Base-by-base conservation (phyloP, 305 asterid genomes). In the Coffea humblotiana region DNA sequence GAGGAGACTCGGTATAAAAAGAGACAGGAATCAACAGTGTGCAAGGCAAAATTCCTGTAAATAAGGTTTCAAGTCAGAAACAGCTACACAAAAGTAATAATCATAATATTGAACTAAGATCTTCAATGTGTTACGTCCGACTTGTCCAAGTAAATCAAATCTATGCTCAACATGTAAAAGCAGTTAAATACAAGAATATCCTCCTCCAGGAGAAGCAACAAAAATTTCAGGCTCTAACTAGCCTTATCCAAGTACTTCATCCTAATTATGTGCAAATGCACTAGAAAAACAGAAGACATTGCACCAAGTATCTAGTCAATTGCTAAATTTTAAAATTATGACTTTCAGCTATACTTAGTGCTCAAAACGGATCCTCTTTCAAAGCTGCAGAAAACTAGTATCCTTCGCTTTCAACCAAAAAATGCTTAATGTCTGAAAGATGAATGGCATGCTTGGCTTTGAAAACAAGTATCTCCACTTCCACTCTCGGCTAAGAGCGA, bases 1-100 rank as follows among this genome's bases (percentile, higher is more conserved):
- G 98, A 80, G 98, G 98, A 82, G 98, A 92, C 78, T 94, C 15
- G 97, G 97, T 81, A 94, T 90, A 64, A 94, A 94, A 94, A 94
- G 75, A 94, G 92, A 74, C 94, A 76, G 97, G 98, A 75, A 94
- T 90, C 95, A 94, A 85, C 79, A 94, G 16, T 68, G 90, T 82
- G 88, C 97, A 94, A 21, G 98, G 98, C 78, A 94, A 78, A 78
- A 87, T 89, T 81, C 97, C 97, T 92, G 88, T 77, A 83, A 48
- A 82, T 35, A 56, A 63, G 6, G 74, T 77, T 32, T 72, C 72
- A 13, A n/a, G 49, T 76, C 14, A 75, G 65, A 27, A 18, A 60
- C 21, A n/a, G 71, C 49, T 43, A 72, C 27, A 35, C 37, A 8
- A 68, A 51, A 40, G 35, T 2, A 21, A 35, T 35, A 63, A 23